Base-by-base conservation (phyloP, 495 filamentous ascomycete species). In the Penicillium cataractarum region DNA sequence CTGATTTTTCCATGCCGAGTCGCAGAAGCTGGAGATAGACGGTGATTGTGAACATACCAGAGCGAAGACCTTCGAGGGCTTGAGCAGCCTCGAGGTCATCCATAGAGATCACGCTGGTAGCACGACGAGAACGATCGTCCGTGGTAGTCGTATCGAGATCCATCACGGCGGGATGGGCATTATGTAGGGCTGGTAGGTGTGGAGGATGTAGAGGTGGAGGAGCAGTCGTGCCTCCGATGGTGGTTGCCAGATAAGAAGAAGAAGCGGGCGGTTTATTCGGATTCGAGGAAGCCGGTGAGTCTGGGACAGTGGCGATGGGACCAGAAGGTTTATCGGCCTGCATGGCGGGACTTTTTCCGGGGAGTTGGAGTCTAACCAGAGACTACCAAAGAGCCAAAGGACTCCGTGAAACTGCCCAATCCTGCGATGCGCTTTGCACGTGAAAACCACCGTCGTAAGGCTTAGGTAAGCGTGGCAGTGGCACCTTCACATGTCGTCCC, bases 81-180 rank as follows among this genome's bases (percentile, higher is more conserved):
- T 97, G 92, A 32, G 92, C 93, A 29, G 92, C 93, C 69, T 96
- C 90, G 15, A 91, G 86, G 71, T 97, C 92, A 67, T 97, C 92
- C 65, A 94, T 86, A 50, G 87, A 92, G 46, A 90, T 58, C 32
- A 80, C 78, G 66, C 79, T 82, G 55, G 78, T 72, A 33, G 78
- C 78, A 65, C 78, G 76, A 70, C 74, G 77, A 64, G 74, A 72
- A 26, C 79, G 77, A 65, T 80, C 78, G 40, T 79, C 76, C n/a
- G 66, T 57, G 32, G 66, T 57, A 61, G 65, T 62, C 27, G 67
- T 65, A 60, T 81, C 78, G 46, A 76, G 44, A 29, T 81, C 78
- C 79, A 82, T 82, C 70, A 75, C 67, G 60, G 72, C 60, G 60
- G 71, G 48, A 63, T 71, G 67, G 48, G 65, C 73, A 77, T 76